phyloP scores from a whole-genome alignment of 1,139 yeast species.

The Yamadazyma blattariae region DNA sequence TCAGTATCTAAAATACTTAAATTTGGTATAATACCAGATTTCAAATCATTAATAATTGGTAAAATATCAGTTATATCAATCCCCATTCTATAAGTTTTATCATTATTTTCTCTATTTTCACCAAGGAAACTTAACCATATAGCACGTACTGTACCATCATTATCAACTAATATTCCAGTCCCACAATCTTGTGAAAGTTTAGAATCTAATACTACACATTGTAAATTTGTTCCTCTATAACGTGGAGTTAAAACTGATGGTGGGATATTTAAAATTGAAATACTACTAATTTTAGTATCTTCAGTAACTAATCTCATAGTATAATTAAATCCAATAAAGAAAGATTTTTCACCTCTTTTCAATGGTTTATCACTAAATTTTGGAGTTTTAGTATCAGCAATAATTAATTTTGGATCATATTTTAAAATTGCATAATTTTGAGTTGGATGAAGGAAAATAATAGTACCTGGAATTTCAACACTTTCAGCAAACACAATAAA shows the following conservation, averaged over 20 bases:
- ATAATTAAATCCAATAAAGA: constrained; percentile 77
- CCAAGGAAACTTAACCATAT: constrained; percentile 84
- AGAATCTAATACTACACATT: constrained; percentile 73
- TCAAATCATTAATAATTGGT: constrained; percentile 54
- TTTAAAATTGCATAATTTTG: constrained; percentile 82
- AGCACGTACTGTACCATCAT: constrained; percentile 77
- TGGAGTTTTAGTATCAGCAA: constrained; percentile 55
- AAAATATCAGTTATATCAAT: constrained; percentile 66
- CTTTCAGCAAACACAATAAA: constrained; percentile 83
- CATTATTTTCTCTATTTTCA: constrained; percentile 46
- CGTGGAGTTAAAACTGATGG: constrained; percentile 69
- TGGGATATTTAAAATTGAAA: constrained; percentile 73
- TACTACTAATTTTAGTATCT: constrained; percentile 73
- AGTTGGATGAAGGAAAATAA: constrained; percentile 82
- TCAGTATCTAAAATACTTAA: constrained; percentile 76
- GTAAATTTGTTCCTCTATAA: constrained; percentile 82
- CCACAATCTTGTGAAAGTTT: constrained; percentile 71
- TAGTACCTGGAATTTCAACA: constrained; percentile 74
- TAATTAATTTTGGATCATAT: constrained; percentile 67
- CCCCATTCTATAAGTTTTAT: constrained; percentile 72
- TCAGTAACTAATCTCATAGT: constrained; percentile 70
- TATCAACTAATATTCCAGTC: constrained; percentile 77
- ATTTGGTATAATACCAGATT: constrained; percentile 52
- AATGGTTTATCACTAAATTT: constrained; percentile 55
- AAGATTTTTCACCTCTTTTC: constrained; percentile 70